phyloP scores from a whole-genome alignment of 2,329 filamentous ascomycete species.

The Alternaria ventricosa region DNA sequence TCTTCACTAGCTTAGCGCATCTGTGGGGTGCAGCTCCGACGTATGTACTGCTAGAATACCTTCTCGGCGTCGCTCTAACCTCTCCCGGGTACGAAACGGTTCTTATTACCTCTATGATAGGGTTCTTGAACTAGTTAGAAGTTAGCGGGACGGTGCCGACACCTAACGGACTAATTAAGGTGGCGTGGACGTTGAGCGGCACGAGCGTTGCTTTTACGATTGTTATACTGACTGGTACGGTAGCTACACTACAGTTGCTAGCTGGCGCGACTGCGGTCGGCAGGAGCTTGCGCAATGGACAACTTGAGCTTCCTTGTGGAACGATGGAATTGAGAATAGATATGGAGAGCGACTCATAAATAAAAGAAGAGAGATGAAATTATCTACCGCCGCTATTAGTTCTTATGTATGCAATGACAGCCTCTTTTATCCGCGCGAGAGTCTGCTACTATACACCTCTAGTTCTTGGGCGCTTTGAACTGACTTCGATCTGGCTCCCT shows the following conservation, averaged over 20 bases:
- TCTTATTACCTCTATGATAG: background rate
- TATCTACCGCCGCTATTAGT: background rate
- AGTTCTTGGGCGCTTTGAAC: background rate
- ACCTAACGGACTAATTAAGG: background rate
- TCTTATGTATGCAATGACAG: background rate
- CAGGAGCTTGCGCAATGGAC: background rate
- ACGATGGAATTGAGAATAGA: background rate
- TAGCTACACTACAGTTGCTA: background rate
- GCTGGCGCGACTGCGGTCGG: background rate
- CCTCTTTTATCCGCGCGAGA: background rate
- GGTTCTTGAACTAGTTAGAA: background rate
- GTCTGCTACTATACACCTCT: background rate
- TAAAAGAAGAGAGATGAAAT: background rate
- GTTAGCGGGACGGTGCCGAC: background rate
- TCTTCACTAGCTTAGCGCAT: conserved; percentile 54
- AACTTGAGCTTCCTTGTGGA: background rate
- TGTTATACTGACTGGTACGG: background rate
- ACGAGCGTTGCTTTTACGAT: background rate
- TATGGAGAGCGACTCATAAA: background rate
- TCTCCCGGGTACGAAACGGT: conserved; percentile 18
- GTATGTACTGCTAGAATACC: conserved; percentile 47
- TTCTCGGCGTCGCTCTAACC: conserved; percentile 18
- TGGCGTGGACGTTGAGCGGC: background rate
- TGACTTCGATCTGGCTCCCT: conserved; percentile 10
- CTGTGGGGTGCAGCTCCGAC: conserved; percentile 57